phyloP scores from a whole-genome alignment of 768 basidiomycete genomes.

The Mycena latifolia region DNA sequence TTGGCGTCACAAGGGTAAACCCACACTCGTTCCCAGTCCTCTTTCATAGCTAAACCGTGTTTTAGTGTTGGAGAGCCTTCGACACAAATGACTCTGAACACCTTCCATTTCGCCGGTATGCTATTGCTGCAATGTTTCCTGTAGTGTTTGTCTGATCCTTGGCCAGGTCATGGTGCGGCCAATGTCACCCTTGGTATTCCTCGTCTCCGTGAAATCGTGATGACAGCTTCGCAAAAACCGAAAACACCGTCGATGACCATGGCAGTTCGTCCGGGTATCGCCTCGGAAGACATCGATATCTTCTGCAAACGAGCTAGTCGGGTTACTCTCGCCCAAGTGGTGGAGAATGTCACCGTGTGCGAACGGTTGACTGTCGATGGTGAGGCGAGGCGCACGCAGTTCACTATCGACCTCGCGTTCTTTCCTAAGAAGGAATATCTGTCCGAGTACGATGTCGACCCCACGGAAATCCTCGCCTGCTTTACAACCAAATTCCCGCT shows the following conservation, averaged over 20 bases:
- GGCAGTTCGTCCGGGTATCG: slow-evolving; percentile 67
- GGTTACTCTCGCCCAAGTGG: slow-evolving; percentile 88
- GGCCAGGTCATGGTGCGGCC: slow-evolving; percentile 95
- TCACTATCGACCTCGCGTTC: slow-evolving; percentile 85
- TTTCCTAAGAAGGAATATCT: slow-evolving; percentile 89
- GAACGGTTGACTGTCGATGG: slow-evolving; percentile 80
- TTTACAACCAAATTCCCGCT: slow-evolving; percentile 84
- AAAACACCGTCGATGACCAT: slow-evolving; percentile 98
- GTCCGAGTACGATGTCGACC: slow-evolving; percentile 83
- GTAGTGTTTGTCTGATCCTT: slow-evolving; percentile 8
- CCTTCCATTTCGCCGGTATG: slow-evolving; percentile 98
- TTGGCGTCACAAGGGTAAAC: slow-evolving; percentile 96
- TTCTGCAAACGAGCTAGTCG: slow-evolving; percentile 94
- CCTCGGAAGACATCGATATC: slow-evolving; percentile 67
- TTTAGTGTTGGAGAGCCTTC: slow-evolving; percentile 96
- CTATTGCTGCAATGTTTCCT: slow-evolving; percentile 16
- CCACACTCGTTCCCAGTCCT: not conserved
- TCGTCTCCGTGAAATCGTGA: slow-evolving; percentile 97
- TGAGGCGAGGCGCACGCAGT: slow-evolving; percentile 79
- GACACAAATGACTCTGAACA: slow-evolving; percentile 99
- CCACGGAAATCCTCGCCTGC: slow-evolving; percentile 76
- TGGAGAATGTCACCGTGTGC: slow-evolving; percentile 85
- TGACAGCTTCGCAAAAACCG: slow-evolving; percentile 96
- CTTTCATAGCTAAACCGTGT: slow-evolving; percentile 9
- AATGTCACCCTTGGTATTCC: slow-evolving; percentile 99